These are phyloP conservation scores for Thalia dealbata DNA, from an alignment of 176 grass and related monocot species.

Conservation along the genomic window DNA sequence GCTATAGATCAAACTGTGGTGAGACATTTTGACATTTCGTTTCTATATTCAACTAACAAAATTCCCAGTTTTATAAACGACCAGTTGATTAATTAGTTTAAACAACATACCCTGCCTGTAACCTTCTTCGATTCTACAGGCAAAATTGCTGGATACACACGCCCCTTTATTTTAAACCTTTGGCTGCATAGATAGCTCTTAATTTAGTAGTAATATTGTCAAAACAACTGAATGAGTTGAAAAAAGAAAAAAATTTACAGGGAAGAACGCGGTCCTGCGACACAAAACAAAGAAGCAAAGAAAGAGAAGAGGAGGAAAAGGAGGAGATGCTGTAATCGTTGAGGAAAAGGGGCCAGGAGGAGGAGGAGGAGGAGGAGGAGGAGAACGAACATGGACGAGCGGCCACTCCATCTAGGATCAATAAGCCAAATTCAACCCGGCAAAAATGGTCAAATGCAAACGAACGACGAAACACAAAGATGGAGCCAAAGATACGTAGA, in stretches of 20 bases:
- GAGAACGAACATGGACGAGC: no score
- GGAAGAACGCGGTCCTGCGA: not conserved
- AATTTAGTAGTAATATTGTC: not conserved
- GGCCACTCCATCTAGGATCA: no score
- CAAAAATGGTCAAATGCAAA: no score
- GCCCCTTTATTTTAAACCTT: constrained; percentile 59
- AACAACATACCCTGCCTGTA: constrained; percentile 43
- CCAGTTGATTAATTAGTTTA: not conserved
- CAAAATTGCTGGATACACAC: constrained; percentile 80
- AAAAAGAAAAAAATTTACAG: not conserved
- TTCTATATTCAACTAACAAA: no score
- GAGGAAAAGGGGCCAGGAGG: constrained; percentile 37
- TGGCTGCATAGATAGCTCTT: constrained; percentile 32
- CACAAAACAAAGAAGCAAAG: not conserved
- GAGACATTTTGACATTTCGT: not conserved
- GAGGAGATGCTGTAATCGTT: constrained; percentile 29
- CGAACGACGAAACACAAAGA: no score
- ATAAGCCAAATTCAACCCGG: no score
- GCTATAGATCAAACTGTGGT: not conserved
- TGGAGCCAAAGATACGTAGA: no score
- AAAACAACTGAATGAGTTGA: not conserved
- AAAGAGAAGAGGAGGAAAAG: not conserved
- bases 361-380: constrained; percentile 8
- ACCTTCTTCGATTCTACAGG: constrained; percentile 37
- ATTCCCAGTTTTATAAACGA: no score